Evolutionary conservation across 768 basidiomycete genomes (phyloP).

Genomic region (Boletus bicolor): DNA sequence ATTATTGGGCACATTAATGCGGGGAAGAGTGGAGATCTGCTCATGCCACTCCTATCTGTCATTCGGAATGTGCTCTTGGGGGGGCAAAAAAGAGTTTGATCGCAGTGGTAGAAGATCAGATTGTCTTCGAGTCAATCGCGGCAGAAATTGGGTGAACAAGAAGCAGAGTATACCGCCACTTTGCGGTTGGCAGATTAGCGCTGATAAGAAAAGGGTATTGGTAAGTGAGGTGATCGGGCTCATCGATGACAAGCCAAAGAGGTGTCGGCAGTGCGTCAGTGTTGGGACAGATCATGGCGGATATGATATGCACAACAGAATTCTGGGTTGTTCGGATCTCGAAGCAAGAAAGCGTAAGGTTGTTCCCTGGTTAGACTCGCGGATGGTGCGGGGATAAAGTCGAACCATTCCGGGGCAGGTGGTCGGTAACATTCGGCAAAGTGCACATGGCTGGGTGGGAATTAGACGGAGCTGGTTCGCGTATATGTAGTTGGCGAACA

Average conservation of each 20-base stretch:
- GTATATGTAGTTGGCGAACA: conserved; percentile 13
- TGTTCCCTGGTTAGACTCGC: conserved; percentile 6
- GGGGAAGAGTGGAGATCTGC: conserved; percentile 17
- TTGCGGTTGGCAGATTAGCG: not conserved
- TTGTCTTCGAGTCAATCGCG: conserved; percentile 17
- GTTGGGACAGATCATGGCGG: conserved; percentile 7
- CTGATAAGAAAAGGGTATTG: not conserved
- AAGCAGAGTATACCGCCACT: conserved; percentile 10
- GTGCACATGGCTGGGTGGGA: conserved; percentile 8
- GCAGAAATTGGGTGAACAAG: not conserved
- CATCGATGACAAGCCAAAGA: not conserved
- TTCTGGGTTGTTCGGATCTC: conserved; percentile 11
- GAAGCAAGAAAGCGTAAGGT: not conserved
- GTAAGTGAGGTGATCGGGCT: not conserved
- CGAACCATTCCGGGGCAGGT: conserved; percentile 2
- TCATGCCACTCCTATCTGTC: conserved; percentile 12
- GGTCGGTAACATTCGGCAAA: conserved; percentile 13
- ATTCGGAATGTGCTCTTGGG: not conserved
- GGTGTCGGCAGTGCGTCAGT: not conserved
- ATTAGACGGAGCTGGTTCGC: conserved; percentile 10
- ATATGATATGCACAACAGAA: conserved; percentile 4
- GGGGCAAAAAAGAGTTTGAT: conserved; percentile 10
- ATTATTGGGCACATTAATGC: conserved; percentile 4
- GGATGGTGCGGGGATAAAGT: conserved; percentile 11
- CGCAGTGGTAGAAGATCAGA: conserved; percentile 19